Conservation (phyloP, 768 basidiomycete genomes). For the Serendipita sp. region DNA sequence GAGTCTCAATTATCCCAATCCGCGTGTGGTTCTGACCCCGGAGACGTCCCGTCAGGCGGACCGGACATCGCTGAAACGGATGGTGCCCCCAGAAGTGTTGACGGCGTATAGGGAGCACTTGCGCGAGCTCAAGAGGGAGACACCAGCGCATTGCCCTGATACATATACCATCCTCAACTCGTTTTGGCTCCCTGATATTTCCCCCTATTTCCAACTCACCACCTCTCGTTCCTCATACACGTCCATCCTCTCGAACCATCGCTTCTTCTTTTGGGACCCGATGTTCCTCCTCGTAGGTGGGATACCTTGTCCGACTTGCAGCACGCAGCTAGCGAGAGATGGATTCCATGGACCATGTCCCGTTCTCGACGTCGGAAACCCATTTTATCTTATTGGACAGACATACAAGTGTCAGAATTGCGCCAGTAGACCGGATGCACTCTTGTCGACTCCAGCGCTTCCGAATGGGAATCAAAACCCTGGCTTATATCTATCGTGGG, state of each 20-base stretch:
- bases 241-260: conserved; percentile 22
- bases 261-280: conserved; percentile 80
- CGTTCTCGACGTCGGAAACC: conserved; percentile 51
- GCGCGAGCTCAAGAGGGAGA: neutral
- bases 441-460: neutral
- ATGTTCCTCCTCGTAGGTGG: conserved; percentile 71
- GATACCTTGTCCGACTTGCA: conserved; percentile 54
- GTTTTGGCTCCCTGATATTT: neutral
- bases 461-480: neutral
- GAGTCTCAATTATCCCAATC: neutral
- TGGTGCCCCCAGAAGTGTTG: neutral
- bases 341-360: conserved; percentile 42
- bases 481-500: neutral
- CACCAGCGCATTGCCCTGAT: neutral
- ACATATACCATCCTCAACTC: neutral
- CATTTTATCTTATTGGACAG: neutral
- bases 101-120: neutral
- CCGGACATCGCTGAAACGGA: neutral
- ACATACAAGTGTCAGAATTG: neutral
- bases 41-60: neutral
- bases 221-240: neutral
- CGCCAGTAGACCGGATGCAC: neutral
- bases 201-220: neutral
- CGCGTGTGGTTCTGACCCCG: neutral
- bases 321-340: conserved; percentile 11